A percentile compares a stretch with the other conserved stretches of the same genome.
Evolutionary conservation across 345 rosid species (phyloP).

Genomic region (Melaleuca alternifolia): DNA sequence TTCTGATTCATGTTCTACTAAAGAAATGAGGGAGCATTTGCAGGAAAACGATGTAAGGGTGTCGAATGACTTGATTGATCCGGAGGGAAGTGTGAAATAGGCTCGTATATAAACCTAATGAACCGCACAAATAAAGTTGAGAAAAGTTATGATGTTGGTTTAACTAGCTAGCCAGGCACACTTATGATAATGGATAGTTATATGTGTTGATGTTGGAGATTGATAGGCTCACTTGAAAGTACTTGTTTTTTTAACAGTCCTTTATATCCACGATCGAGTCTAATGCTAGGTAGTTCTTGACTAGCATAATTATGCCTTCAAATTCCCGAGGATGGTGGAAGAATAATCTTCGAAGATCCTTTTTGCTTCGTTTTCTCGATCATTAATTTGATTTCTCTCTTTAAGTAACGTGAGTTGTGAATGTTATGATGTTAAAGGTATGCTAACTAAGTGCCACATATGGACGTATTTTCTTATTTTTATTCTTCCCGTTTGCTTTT

Average conservation of each 20-base stretch:
- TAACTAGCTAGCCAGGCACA: accelerated
- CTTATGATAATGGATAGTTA: neutral
- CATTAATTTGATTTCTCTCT: neutral
- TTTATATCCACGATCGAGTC: neutral
- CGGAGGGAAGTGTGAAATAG: neutral
- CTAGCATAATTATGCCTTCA: neutral
- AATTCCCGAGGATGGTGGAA: neutral
- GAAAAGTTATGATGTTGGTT: neutral
- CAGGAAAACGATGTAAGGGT: neutral
- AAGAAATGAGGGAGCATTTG: neutral
- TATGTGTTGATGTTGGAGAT: neutral
- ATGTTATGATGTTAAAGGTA: neutral
- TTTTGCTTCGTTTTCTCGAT: neutral
- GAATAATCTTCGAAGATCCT: neutral
- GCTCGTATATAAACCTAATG: neutral
- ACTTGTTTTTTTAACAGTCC: neutral
- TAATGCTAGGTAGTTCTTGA: neutral
- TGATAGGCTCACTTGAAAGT: neutral
- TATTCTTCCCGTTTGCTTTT: neutral
- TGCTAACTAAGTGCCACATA: neutral
- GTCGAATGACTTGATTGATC: neutral
- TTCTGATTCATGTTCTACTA: neutral
- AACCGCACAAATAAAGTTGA: neutral
- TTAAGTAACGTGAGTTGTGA: neutral
- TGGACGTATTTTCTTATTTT: neutral